These are phyloP conservation scores for Verticillium klebahnii DNA, from an alignment of 2,329 filamentous ascomycete genomes.

Conservation along the genomic window DNA sequence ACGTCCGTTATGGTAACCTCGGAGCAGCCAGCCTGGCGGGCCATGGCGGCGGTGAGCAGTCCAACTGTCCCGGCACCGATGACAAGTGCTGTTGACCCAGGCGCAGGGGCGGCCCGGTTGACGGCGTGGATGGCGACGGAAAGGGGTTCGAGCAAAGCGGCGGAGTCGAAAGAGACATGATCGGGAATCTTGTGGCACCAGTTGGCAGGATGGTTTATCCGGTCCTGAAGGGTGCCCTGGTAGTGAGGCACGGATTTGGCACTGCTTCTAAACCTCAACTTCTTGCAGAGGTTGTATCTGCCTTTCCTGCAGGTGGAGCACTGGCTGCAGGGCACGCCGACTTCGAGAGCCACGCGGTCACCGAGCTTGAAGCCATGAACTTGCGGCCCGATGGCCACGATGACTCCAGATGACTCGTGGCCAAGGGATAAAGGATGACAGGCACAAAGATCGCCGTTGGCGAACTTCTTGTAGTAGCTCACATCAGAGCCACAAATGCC, in stretches of 20 bases:
- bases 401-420: conserved; percentile 58
- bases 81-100: conserved; percentile 55
- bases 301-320: conserved; percentile 48
- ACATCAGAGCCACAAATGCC: conserved; percentile 68
- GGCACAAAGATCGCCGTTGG: conserved; percentile 65
- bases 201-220: conserved; percentile 55
- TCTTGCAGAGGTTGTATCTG: conserved; percentile 59
- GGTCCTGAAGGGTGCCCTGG: conserved; percentile 58
- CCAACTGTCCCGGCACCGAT: conserved; percentile 63
- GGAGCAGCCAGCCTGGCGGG: conserved; percentile 54
- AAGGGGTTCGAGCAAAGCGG: conserved; percentile 57
- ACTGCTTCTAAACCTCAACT: conserved; percentile 57
- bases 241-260: conserved; percentile 61
- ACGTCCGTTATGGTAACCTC: conserved; percentile 58
- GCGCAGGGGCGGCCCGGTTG: conserved; percentile 46
- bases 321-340: conserved; percentile 48
- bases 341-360: conserved; percentile 55
- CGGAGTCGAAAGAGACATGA: conserved; percentile 53
- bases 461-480: conserved; percentile 68
- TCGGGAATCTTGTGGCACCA: conserved; percentile 64
- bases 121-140: conserved; percentile 59
- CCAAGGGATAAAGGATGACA: conserved; percentile 61
- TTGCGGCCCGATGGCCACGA: conserved; percentile 49
- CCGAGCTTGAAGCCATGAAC: conserved; percentile 48
- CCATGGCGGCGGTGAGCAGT: conserved; percentile 58